These are phyloP conservation scores for Populus hybrid DNA, from an alignment of 441 rosid genomes.

Conservation along the genomic window DNA sequence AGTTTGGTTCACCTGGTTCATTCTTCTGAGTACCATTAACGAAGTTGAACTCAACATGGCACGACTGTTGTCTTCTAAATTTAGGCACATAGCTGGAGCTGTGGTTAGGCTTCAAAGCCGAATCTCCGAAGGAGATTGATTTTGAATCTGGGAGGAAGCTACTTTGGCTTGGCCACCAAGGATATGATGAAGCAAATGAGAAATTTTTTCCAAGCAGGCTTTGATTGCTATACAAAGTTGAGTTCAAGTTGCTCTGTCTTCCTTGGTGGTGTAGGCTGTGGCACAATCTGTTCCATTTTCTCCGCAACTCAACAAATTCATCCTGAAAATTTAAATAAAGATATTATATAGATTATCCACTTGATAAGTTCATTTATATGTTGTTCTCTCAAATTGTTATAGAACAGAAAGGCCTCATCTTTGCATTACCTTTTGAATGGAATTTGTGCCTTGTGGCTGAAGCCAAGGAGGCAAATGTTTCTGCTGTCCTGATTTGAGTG, in stretches of 20 bases:
- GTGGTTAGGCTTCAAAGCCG: slow-evolving; percentile 34
- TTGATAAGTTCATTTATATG: background rate
- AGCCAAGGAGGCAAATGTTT: slow-evolving; percentile 74
- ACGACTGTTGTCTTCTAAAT: slow-evolving; percentile 68
- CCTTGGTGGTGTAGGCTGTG: slow-evolving; percentile 47
- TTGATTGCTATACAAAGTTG: slow-evolving; percentile 16
- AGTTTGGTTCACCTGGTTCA: slow-evolving; percentile 42
- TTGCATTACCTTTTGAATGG: slow-evolving; percentile 45
- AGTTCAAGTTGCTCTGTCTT: slow-evolving; percentile 20
- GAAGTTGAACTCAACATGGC: slow-evolving; percentile 61
- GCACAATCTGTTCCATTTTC: slow-evolving; percentile 76
- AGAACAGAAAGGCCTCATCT: too few species aligned
- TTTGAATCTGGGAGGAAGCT: slow-evolving; percentile 40
- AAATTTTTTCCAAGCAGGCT: slow-evolving; percentile 28
- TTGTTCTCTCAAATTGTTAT: too few species aligned
- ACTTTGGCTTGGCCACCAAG: slow-evolving; percentile 49
- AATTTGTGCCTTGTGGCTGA: slow-evolving; percentile 41
- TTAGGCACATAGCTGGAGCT: slow-evolving; percentile 48
- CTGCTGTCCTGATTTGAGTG: slow-evolving; percentile 45
- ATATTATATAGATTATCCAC: background rate
- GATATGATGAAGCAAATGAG: slow-evolving; percentile 36
- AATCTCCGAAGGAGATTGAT: slow-evolving; percentile 43
- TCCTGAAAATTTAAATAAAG: slow-evolving; percentile 37
- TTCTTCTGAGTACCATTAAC: slow-evolving; percentile 30
- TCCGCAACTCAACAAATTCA: slow-evolving; percentile 45